Evolutionary conservation across 2,329 filamentous ascomycete genomes (phyloP), one percentile per base, ranked within the genome.

Genomic region (Trichoderma hamatum): DNA sequence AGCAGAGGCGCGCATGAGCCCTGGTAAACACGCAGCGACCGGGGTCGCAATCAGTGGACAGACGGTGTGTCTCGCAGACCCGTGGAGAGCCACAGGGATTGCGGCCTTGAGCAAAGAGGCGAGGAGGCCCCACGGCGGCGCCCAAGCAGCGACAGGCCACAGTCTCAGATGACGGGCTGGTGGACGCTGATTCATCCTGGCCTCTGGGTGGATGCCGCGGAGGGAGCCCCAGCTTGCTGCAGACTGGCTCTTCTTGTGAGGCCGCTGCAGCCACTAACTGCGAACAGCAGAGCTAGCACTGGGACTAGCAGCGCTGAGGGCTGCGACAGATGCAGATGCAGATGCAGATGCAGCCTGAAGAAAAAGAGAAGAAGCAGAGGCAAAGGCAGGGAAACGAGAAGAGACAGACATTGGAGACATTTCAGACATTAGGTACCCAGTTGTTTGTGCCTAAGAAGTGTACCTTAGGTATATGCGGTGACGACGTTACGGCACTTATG

Each of bases 131-230:
- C 59, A 62, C 59, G 59, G 13, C 43, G 59, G 59, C 59, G 43
- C 59, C 59, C 59, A 51, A 62, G 19, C 59, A 51, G 49, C 52
- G 52, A 66, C 36, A 66, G 63, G 52, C 52, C 63, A 66, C 24
- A 26, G 52, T 39, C 63, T 66, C 63, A 66, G 63, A 66, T 66
- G 63, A 66, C 54, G 51, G 51, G 28, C 16, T 59, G 36, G 19
- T 43, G 34, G 34, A 28, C 34, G 34, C 49, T 64, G 61, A 64
- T 64, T 64, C 61, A 64, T 64, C 49, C 39, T 19, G 39, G 61
- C 26, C 14, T 21, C 32, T 36, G 21, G 43, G 59, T 26, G 26
- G 61, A 11, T 49, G 51, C 49, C 13, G 60, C 60, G 28, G 60
- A 39, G 46, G 46, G n/a, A 16, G 56, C 26, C 26, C 24, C 52